Base-by-base conservation (phyloP, 352 stramenopile species). In the Phytophthora sansomeana region DNA sequence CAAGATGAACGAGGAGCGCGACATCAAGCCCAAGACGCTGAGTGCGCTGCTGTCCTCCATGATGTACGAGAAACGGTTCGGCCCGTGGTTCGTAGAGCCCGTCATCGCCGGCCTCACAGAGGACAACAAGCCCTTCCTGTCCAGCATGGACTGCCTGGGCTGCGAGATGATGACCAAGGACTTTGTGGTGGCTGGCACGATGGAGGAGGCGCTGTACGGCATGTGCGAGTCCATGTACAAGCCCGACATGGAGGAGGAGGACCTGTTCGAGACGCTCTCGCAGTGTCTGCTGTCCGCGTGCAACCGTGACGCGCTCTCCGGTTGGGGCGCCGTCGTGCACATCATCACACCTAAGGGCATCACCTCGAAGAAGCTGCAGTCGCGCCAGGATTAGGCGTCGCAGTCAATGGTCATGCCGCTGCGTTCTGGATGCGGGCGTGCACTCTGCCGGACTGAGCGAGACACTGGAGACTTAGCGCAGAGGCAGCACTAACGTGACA, bases 11-110 rank as follows among this genome's bases (percentile, higher is more conserved):
- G 98, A 99, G 76, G 96, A 99, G 75, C 83, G 98, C 54, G 94
- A 99, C 29, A 99, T 99, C 69, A 99, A 98, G 69, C 97, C 98
- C 14, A 91, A 98, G 75, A 98, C 98, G 10, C 97, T 99, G 58
- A 97, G 90, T 48, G 92, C 97, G 63, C 77, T 99, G 62, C 58
- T 99, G 30, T 98, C 90, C 30, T 96, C 90, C 66, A 95, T 99
- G 74, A 93, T 99, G 72, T 99, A 99, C 80, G 96, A 99, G 80
- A 99, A 99, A 74, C 83, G 97, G 60, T 99, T 99, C 77, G 98
- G 97, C 21, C 98, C 98, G 50, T 99, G 98, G 83, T 99, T 99
- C 79, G 87, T 98, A 19, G 97, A 99, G 77, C 98, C 98, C 6
- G 84, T 99, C 10, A 97, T 99, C 53, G 97, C 97, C 5, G 98